Percentiles rank a stretch among this genome's conserved stretches.
These are phyloP conservation scores for Neoarthrinium moseri DNA, from an alignment of 2,329 filamentous ascomycete genomes.

Conservation along the genomic window DNA sequence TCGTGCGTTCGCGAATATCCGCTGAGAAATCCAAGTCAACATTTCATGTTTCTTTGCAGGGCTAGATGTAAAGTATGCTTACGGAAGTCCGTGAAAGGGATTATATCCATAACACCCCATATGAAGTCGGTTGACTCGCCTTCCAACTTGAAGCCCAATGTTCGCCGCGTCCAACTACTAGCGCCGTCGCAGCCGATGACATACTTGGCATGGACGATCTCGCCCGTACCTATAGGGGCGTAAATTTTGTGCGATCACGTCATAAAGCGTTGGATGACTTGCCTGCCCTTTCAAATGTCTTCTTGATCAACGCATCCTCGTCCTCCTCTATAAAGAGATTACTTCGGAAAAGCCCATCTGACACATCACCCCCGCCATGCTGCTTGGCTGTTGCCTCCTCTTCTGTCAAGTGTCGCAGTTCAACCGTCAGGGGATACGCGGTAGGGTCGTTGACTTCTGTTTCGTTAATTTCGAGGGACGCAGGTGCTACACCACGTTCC, in stretches of 20 bases:
- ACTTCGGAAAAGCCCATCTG: conserved; percentile 58
- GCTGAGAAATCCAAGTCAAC: conserved; percentile 20
- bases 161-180: conserved; percentile 20
- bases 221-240: conserved; percentile 21
- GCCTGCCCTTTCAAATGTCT: conserved; percentile 16
- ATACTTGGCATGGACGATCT: conserved; percentile 31
- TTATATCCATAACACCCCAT: conserved; percentile 40
- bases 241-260: no score
- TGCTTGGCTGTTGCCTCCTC: conserved; percentile 53
- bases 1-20: conserved; percentile 52
- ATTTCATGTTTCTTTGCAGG: conserved; percentile 23
- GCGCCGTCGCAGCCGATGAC: conserved; percentile 23
- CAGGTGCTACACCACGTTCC: conserved; percentile 60
- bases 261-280: no score
- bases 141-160: conserved; percentile 41
- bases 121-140: conserved; percentile 50
- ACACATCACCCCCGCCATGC: conserved; percentile 31
- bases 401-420: conserved; percentile 54
- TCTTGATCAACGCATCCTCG: conserved; percentile 47
- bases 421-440: conserved; percentile 61
- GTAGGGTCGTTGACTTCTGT: conserved; percentile 43
- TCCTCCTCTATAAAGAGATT: conserved; percentile 54
- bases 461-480: conserved; percentile 53
- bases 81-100: conserved; percentile 43
- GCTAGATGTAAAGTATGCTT: conserved; percentile 6